phyloP scores from a whole-genome alignment of 2,329 filamentous ascomycete genomes.

The Allantophomopsis cytisporea region DNA sequence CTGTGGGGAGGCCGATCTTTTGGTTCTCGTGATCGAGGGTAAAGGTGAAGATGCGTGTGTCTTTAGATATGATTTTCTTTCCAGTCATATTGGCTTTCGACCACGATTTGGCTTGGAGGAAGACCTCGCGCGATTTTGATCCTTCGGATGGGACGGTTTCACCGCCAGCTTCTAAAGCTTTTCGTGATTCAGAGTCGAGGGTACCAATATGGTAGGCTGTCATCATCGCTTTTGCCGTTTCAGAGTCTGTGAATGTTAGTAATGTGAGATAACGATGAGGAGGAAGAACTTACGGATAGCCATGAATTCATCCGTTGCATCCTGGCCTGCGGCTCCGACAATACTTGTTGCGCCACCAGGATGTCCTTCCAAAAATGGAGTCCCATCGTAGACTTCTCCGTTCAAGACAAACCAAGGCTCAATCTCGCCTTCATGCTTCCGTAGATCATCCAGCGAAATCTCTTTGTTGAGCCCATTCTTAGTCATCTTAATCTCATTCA shows the following conservation, averaged over 20 bases:
- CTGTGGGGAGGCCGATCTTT: slow-evolving; percentile 61
- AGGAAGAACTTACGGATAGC: slow-evolving; percentile 59
- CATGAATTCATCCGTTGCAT: slow-evolving; percentile 80
- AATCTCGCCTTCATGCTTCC: slow-evolving; percentile 47
- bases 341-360: slow-evolving; percentile 83
- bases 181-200: slow-evolving; percentile 46
- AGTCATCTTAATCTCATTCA: slow-evolving; percentile 63
- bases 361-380: slow-evolving; percentile 64
- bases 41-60: slow-evolving; percentile 75
- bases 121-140: slow-evolving; percentile 37
- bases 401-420: slow-evolving; percentile 81
- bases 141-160: slow-evolving; percentile 21
- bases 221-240: slow-evolving; percentile 90
- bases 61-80: slow-evolving; percentile 59
- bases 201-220: slow-evolving; percentile 71
- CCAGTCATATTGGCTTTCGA: slow-evolving; percentile 54
- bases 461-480: slow-evolving; percentile 47
- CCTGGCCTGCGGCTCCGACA: slow-evolving; percentile 65
- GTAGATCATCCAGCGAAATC: slow-evolving; percentile 61
- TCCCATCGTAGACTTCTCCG: slow-evolving; percentile 82
- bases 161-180: slow-evolving; percentile 32
- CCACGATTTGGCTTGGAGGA: slow-evolving; percentile 64
- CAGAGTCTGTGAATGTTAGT: slow-evolving; percentile 51
- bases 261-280: neutral
- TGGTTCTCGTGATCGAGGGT: slow-evolving; percentile 60